Evolutionary conservation across 331 rosid species (phyloP), one percentile per base, ranked within the genome.

Genomic region (Saraca asoca): DNA sequence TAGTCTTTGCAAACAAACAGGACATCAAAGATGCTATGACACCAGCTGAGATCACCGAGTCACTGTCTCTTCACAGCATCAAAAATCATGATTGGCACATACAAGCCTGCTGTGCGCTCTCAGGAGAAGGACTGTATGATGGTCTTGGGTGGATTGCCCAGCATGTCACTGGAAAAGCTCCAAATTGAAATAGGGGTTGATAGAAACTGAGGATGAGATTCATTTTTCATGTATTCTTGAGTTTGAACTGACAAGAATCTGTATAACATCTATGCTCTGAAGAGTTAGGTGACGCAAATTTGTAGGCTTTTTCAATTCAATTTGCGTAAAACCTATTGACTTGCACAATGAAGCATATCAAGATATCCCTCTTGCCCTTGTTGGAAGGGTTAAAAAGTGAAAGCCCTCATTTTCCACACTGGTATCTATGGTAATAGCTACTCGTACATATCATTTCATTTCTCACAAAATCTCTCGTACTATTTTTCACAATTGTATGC

Each of bases 51-150:
- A 88, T 94, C 68, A 94, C 97, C 0, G 99, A 94, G 63, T 89
- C 87, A 29, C 85, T 94, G 19, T 88, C 96, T 56, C 95, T 94
- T 52, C 99, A 94, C 81, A 90, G 95, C 84, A 94, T 94, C 80
- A 94, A 94, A 89, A 82, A 94, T 77, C 97, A 94, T 52, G 99
- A 94, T 78, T 94, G 99, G 97, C 99, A 94, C 71, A 94, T 94
- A 62, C 99, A 94, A 74, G 99, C 99, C 65, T 94, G 97, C 76
- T 81, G 84, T 63, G 99, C 99, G 78, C 91, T 94, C 80, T 80
- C 97, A 0, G 99, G 97, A 10, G 99, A 90, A 8, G 99, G 99
- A 14, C 71, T 94, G 44, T 86, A 94, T n/a, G 96, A 94, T 5
- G 99, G 99, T 61, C 88, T 94, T 11, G 97, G 99, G 34, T 94